These are phyloP conservation scores for Durusdinium trenchii DNA, from an alignment of 73 alveolate genomes.

Conservation along the genomic window DNA sequence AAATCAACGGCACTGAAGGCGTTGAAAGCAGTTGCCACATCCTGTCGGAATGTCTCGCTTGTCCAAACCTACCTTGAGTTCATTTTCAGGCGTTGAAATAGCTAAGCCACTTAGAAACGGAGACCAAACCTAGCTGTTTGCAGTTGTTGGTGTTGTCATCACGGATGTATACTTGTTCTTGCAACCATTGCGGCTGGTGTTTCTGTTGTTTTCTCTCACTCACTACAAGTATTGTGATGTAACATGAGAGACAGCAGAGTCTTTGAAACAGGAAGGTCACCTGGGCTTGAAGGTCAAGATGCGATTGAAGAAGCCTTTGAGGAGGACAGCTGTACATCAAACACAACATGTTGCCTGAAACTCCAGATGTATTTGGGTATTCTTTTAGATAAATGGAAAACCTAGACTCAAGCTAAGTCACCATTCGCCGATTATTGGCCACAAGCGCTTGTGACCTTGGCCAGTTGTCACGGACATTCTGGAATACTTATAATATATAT, in stretches of 20 bases:
- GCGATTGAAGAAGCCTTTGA: conserved; percentile 53
- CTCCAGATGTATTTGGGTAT: neutral
- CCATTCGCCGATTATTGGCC: conserved; percentile 76
- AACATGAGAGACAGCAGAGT: too few species aligned
- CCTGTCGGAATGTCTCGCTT: neutral
- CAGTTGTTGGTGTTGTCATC: neutral
- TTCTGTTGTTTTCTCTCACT: too few species aligned
- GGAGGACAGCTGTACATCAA: neutral
- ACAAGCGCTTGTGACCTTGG: conserved; percentile 42
- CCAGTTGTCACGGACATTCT: too few species aligned
- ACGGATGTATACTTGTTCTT: too few species aligned
- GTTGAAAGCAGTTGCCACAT: conserved; percentile 41
- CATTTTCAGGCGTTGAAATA: neutral
- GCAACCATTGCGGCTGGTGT: too few species aligned
- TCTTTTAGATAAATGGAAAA: neutral
- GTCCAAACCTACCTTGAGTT: neutral
- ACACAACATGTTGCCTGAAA: neutral
- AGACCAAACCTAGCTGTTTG: neutral
- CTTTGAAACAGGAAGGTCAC: neutral
- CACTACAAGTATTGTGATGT: too few species aligned
- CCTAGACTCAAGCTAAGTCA: neutral
- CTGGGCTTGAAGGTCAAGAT: conserved; percentile 55
- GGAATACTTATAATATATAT: too few species aligned
- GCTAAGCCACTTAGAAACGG: neutral
- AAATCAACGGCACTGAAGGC: conserved; percentile 73